Evolutionary conservation across 179 eudicot genomes (phyloP).

Genomic region (Heliamphora pulchella): DNA sequence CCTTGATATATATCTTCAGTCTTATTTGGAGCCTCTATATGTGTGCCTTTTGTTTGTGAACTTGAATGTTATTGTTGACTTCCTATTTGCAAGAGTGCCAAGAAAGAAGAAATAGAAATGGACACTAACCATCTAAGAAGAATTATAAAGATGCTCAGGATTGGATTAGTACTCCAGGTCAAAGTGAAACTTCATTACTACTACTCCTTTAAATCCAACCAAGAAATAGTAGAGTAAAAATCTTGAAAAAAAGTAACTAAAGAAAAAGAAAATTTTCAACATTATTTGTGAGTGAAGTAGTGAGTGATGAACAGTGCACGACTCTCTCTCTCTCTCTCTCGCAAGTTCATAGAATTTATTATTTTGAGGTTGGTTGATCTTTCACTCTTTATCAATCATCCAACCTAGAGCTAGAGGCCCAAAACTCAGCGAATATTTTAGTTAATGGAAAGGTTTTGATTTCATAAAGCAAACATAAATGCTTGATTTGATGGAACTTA

Average conservation of each 20-base stretch:
- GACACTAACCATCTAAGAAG: background rate
- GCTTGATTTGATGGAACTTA: background rate
- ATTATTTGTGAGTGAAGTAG: background rate
- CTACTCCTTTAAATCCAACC: background rate
- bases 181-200: background rate
- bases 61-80: slow-evolving; percentile 11
- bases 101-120: background rate
- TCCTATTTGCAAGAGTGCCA: background rate
- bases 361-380: background rate
- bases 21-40: background rate
- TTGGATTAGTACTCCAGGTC: background rate
- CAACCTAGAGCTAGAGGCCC: background rate
- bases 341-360: background rate
- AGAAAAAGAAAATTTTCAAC: background rate
- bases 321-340: background rate
- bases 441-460: background rate
- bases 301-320: background rate
- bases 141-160: background rate
- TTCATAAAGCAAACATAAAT: background rate
- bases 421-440: background rate
- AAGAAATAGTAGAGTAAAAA: background rate
- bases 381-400: background rate
- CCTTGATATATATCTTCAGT: slow-evolving; percentile 20
- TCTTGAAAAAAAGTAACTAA: background rate
- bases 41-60: background rate